phyloP scores from a whole-genome alignment of 2,329 filamentous ascomycete species.

The Colletotrichum orbiculare region DNA sequence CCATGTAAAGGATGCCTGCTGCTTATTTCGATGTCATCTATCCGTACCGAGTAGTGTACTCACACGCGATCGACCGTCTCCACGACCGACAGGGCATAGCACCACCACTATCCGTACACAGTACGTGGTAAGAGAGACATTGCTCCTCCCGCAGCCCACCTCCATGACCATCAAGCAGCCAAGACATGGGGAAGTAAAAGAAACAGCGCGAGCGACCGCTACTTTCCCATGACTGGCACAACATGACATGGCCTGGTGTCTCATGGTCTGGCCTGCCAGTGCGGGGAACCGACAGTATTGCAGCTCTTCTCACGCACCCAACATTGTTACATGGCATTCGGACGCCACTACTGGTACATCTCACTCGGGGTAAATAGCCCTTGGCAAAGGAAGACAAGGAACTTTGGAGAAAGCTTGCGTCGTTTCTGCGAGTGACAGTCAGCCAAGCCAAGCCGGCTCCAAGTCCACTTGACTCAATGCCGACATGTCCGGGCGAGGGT shows the following conservation, averaged over 20 bases:
- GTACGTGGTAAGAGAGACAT: background rate
- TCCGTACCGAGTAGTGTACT: slow-evolving; percentile 1
- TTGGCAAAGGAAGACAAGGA: slow-evolving; percentile 2
- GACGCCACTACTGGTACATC: slow-evolving; percentile 14
- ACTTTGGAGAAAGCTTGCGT: slow-evolving; percentile 28
- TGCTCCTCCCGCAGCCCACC: background rate
- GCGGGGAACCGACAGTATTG: slow-evolving; percentile 19
- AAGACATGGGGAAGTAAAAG: slow-evolving; percentile 31
- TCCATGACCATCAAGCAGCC: slow-evolving; percentile 14
- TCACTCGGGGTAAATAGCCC: background rate
- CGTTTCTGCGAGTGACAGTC: slow-evolving; percentile 3
- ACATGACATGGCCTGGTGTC: too few relatives aligned
- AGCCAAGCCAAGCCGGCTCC: background rate
- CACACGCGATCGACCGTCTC: slow-evolving; percentile 17
- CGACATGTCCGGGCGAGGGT: slow-evolving; percentile 24
- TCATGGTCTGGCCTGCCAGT: background rate
- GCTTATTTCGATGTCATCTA: slow-evolving; percentile 26
- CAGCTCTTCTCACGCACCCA: slow-evolving; percentile 14
- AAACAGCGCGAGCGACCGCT: slow-evolving; percentile 16
- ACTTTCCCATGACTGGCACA: background rate
- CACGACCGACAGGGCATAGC: slow-evolving; percentile 18
- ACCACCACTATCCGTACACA: slow-evolving; percentile 1
- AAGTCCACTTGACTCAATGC: slow-evolving; percentile 29
- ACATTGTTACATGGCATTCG: slow-evolving; percentile 22
- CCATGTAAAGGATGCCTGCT: background rate